Conservation (phyloP, 2,329 filamentous ascomycete genomes). For the Xylaria hypoxylon region DNA sequence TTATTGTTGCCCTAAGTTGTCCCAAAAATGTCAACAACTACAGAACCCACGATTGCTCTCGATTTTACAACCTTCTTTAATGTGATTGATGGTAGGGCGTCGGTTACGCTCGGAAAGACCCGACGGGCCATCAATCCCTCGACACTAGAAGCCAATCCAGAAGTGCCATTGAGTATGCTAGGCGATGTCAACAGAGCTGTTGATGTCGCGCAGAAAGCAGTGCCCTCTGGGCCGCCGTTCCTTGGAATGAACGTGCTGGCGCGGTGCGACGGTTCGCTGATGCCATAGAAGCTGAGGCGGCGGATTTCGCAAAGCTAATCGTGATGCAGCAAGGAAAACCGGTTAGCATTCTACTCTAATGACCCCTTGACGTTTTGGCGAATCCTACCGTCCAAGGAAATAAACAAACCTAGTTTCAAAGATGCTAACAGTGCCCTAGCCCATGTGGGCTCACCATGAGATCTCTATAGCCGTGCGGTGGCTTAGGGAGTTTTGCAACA, state of each 20-base stretch:
- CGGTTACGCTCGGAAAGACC: too few species aligned
- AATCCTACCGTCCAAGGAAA: too few species aligned
- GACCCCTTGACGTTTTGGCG: neutral
- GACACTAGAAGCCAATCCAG: conserved; percentile 60
- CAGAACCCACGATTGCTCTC: neutral
- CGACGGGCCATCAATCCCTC: conserved; percentile 60
- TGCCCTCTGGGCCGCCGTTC: conserved; percentile 58
- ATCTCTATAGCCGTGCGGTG: conserved; percentile 43
- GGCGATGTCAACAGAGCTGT: conserved; percentile 64
- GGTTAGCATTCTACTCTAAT: conserved; percentile 22
- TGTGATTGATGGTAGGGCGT: conserved; percentile 60
- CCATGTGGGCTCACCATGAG: conserved; percentile 42
- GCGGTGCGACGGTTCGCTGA: conserved; percentile 39
- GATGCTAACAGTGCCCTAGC: neutral
- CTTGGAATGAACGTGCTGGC: conserved; percentile 49
- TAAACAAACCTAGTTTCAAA: too few species aligned
- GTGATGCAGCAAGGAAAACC: conserved; percentile 39
- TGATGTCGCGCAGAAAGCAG: conserved; percentile 58
- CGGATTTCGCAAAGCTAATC: conserved; percentile 31
- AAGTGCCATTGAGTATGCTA: conserved; percentile 61
- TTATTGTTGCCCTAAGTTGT: too few species aligned
- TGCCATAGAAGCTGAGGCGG: conserved; percentile 32
- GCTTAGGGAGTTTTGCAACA: conserved; percentile 44
- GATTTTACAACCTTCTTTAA: conserved; percentile 60
- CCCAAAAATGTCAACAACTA: too few species aligned